These are phyloP conservation scores for Venturia pyrina DNA, from an alignment of 2,329 filamentous ascomycete genomes.

Conservation along the genomic window DNA sequence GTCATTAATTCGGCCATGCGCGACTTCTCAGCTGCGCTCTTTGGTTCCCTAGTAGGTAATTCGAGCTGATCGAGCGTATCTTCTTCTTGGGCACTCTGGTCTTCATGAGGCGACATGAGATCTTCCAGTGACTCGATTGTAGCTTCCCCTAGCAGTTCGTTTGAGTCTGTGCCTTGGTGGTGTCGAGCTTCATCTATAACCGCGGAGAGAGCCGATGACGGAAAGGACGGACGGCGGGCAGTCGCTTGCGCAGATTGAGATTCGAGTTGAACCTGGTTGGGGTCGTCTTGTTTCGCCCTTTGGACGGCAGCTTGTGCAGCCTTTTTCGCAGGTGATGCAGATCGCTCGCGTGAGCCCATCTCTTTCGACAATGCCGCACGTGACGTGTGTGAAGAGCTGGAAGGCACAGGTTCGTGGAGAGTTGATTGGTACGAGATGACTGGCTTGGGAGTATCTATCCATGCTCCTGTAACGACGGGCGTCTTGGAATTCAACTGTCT, in stretches of 20 bases:
- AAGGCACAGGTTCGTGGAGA: neutral
- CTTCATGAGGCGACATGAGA: conserved; percentile 26
- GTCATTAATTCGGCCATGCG: conserved; percentile 32
- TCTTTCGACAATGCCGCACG: neutral
- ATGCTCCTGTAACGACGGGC: conserved; percentile 37
- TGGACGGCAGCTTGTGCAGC: neutral
- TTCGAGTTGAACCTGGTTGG: neutral
- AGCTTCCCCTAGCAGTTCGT: conserved; percentile 32
- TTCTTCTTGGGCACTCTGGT: conserved; percentile 17
- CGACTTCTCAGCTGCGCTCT: conserved; percentile 31
- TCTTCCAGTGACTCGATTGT: conserved; percentile 39
- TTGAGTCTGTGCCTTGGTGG: conserved; percentile 12
- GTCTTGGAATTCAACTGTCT: conserved; percentile 26
- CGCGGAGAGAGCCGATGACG: conserved; percentile 15
- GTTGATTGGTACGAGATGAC: neutral
- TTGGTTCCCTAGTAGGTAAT: conserved; percentile 21
- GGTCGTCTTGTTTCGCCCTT: neutral
- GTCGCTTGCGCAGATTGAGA: conserved; percentile 13
- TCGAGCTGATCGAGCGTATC: conserved; percentile 24
- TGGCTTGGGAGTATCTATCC: conserved; percentile 31
- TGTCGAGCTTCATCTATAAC: conserved; percentile 27
- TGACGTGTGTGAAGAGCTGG: neutral
- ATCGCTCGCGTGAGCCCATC: neutral
- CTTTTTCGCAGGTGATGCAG: neutral
- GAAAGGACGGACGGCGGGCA: conserved; percentile 13